Evolutionary conservation across 2,329 filamentous ascomycete genomes (phyloP).

Genomic region (Xylariaceae sp.): DNA sequence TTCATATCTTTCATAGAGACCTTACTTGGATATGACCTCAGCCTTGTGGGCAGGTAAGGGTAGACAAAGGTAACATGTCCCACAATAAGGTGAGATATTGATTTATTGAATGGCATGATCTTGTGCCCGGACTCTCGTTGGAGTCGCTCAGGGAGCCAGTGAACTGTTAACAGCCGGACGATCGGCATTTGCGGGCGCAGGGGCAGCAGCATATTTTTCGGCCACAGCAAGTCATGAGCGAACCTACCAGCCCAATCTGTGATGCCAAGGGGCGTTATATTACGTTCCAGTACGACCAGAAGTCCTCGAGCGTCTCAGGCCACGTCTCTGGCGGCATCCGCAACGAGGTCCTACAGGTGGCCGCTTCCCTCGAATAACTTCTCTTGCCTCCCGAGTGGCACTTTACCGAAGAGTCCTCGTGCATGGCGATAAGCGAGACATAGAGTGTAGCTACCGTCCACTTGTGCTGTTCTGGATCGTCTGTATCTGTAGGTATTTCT

Average conservation of each 20-base stretch:
- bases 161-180: slow-evolving; percentile 26
- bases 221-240: slow-evolving; percentile 27
- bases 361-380: slow-evolving; percentile 9
- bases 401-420: slow-evolving; percentile 23
- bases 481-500: slow-evolving; percentile 15
- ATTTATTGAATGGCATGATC: slow-evolving; percentile 18
- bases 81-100: slow-evolving; percentile 19
- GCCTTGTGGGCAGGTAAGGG: slow-evolving; percentile 22
- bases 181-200: slow-evolving; percentile 19
- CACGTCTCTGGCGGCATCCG: slow-evolving; percentile 31
- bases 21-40: slow-evolving; percentile 25
- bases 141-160: slow-evolving; percentile 28
- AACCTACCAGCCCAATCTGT: slow-evolving; percentile 29
- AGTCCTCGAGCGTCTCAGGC: slow-evolving; percentile 32
- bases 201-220: slow-evolving; percentile 24
- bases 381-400: slow-evolving; percentile 11
- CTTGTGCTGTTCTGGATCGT: slow-evolving; percentile 28
- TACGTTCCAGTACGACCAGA: slow-evolving; percentile 37
- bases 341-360: slow-evolving; percentile 4
- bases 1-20: slow-evolving; percentile 33
- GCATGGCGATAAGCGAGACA: slow-evolving; percentile 22
- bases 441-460: slow-evolving; percentile 30
- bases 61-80: slow-evolving; percentile 21
- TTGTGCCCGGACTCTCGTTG: slow-evolving; percentile 27
- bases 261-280: slow-evolving; percentile 32